Evolutionary conservation across 2,329 filamentous ascomycete species (phyloP), one percentile per base, ranked within the genome.

Genomic region (Claviceps fusiformis): DNA sequence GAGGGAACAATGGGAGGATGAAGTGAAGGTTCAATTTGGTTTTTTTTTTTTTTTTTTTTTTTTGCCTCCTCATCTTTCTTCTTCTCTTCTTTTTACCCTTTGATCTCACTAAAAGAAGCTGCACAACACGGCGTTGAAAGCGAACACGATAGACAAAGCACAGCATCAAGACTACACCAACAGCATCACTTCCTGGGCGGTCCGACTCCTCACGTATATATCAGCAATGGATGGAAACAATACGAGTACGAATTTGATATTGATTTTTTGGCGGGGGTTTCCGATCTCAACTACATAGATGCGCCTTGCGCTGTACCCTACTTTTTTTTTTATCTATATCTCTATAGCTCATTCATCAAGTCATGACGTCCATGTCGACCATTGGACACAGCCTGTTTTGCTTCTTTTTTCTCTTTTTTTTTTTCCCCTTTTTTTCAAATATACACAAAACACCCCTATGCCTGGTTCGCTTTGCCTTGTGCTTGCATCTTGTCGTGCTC

Each of bases 401-500:
- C 1, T 46, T 47, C 11, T 31, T 31, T n/a, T n/a, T n/a, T n/a
- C 13, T 5, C 5, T 17, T 44, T 3, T 31, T 27, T 27, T 27
- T 7, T 8, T 9, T 29, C 13, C 2, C 19, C 31, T 8, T 33
- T 33, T 33, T 33, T n/a, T n/a, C n/a, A n/a, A n/a, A n/a, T n/a
- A n/a, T n/a, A n/a, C n/a, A n/a, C n/a, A n/a, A n/a, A n/a, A n/a
- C n/a, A n/a, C n/a, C n/a, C n/a, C n/a, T n/a, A n/a, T n/a, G 50
- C 54, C 54, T 61, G 61, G 52, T 68, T 67, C n/a, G 43, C n/a
- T 15, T 48, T 24, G 31, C 60, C 61, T 62, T 75, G 70, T 62
- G 75, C 73, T 19, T 89, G 87, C 56, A 85, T 68, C 57, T 74
- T 72, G 72, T 97, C 92, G 69, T 96, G 92, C 78, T 91, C 88